A percentile compares a stretch with the other conserved stretches of the same genome.
Evolutionary conservation across 805 yeast genomes (phyloP).

Genomic region (Hanseniaspora occidentalis): DNA sequence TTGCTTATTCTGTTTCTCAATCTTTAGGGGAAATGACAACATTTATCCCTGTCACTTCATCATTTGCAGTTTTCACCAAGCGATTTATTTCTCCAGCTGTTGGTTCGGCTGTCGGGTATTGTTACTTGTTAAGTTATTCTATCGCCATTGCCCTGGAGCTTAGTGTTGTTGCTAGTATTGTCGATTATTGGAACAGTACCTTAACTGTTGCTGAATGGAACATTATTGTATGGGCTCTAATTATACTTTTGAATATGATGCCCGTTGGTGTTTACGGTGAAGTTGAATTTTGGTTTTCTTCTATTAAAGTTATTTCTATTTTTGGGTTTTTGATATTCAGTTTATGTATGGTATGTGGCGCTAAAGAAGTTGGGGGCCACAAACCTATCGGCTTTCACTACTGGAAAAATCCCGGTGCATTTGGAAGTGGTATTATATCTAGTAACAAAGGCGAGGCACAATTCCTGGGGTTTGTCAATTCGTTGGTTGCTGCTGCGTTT

Average conservation of each 20-base stretch:
- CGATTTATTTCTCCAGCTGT: constrained; percentile 50
- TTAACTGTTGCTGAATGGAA: constrained; percentile 69
- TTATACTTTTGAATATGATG: constrained; percentile 41
- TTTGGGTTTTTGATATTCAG: constrained; percentile 56
- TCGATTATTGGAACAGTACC: constrained; percentile 40
- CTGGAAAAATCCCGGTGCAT: constrained; percentile 58
- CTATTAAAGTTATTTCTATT: constrained; percentile 53
- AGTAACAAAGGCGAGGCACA: constrained; percentile 30
- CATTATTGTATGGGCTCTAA: constrained; percentile 44
- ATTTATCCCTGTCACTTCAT: constrained; percentile 48
- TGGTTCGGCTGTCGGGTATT: constrained; percentile 59
- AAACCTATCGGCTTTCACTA: constrained; percentile 52
- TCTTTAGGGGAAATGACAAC: constrained; percentile 68
- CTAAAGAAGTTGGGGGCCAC: constrained; percentile 49
- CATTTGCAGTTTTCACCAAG: constrained; percentile 52
- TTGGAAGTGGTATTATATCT: constrained; percentile 44
- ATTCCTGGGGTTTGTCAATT: constrained; percentile 42
- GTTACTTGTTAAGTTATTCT: constrained; percentile 66
- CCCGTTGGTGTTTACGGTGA: constrained; percentile 66
- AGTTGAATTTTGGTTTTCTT: constrained; percentile 63
- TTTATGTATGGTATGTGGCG: constrained; percentile 63
- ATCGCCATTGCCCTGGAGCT: constrained; percentile 53
- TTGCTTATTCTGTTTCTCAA: constrained; percentile 51
- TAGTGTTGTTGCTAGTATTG: constrained; percentile 43
- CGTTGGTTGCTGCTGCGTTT: constrained; percentile 43